These are phyloP conservation scores for Aspergillus cavernicola DNA, from an alignment of 495 filamentous ascomycete genomes.

Conservation along the genomic window DNA sequence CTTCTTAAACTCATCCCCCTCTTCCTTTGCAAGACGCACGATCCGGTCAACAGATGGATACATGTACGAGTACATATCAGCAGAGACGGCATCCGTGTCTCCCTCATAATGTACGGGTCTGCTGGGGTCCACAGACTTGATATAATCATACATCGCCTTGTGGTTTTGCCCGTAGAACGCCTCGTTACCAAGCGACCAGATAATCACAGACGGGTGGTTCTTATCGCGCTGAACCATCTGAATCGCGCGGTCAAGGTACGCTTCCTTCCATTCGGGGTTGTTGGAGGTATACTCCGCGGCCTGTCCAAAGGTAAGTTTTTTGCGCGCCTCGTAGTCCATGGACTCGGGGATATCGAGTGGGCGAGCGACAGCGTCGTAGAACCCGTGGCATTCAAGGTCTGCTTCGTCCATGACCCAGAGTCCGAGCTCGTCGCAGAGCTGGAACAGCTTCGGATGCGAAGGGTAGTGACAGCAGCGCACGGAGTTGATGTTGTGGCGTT, in stretches of 20 bases:
- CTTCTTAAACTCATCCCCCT: slow-evolving; percentile 44
- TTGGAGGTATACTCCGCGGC: slow-evolving; percentile 58
- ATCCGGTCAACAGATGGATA: slow-evolving; percentile 54
- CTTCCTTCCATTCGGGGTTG: slow-evolving; percentile 58
- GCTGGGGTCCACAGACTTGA: slow-evolving; percentile 51
- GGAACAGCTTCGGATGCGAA: slow-evolving; percentile 52
- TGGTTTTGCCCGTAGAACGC: slow-evolving; percentile 65
- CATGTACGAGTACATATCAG: slow-evolving; percentile 67
- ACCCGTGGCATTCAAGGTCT: slow-evolving; percentile 69
- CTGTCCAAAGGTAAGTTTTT: slow-evolving; percentile 44
- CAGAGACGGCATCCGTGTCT: slow-evolving; percentile 52
- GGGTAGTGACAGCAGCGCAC: slow-evolving; percentile 62
- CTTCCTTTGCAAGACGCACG: slow-evolving; percentile 34
- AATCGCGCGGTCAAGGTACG: slow-evolving; percentile 62
- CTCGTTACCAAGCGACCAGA: slow-evolving; percentile 71
- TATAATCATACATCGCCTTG: slow-evolving; percentile 59
- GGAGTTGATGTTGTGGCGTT: slow-evolving; percentile 63
- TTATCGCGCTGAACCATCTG: slow-evolving; percentile 65
- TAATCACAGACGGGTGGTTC: slow-evolving; percentile 61
- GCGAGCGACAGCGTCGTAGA: slow-evolving; percentile 47
- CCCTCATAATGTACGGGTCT: slow-evolving; percentile 66
- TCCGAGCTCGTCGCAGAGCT: slow-evolving; percentile 64
- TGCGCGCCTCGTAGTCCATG: slow-evolving; percentile 52
- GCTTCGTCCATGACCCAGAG: slow-evolving; percentile 70
- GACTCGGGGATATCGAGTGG: slow-evolving; percentile 43